A percentile compares a stretch with the other conserved stretches of the same genome.
These are phyloP conservation scores for Xylaria sp. DNA, from an alignment of 495 filamentous ascomycete genomes.

Conservation along the genomic window DNA sequence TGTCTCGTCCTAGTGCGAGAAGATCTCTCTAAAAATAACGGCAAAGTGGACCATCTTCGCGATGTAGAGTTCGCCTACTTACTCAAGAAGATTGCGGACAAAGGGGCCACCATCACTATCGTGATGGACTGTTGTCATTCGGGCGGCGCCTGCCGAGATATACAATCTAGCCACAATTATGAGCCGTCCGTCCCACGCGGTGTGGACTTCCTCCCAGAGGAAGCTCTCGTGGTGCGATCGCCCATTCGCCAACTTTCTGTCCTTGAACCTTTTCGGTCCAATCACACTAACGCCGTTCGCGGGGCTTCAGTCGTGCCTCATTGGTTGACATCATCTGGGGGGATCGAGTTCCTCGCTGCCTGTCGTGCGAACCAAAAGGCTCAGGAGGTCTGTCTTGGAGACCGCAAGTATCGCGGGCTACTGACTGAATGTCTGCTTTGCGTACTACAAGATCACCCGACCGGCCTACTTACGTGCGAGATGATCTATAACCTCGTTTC, in stretches of 20 bases:
- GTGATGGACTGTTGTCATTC: conserved; percentile 12
- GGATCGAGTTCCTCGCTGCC: background rate
- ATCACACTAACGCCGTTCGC: background rate
- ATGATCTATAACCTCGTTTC: background rate
- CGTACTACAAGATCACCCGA: background rate
- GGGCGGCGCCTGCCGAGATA: background rate
- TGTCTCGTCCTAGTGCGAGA: background rate
- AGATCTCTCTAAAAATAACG: background rate
- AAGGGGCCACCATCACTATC: background rate
- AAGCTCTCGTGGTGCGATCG: background rate
- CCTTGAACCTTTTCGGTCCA: background rate
- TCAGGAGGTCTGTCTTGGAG: background rate
- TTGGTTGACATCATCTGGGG: background rate
- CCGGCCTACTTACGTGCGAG: background rate
- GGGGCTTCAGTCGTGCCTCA: background rate
- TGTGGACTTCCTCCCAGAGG: background rate
- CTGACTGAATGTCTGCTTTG: background rate
- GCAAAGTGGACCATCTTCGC: background rate
- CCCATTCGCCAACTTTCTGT: background rate
- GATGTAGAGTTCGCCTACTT: background rate
- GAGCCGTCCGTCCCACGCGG: background rate
- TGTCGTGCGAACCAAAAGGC: background rate
- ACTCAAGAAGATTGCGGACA: background rate
- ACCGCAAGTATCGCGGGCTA: background rate
- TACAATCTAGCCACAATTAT: background rate